Conservation (phyloP, 768 basidiomycete species). For the Lactarius sanguifluus region DNA sequence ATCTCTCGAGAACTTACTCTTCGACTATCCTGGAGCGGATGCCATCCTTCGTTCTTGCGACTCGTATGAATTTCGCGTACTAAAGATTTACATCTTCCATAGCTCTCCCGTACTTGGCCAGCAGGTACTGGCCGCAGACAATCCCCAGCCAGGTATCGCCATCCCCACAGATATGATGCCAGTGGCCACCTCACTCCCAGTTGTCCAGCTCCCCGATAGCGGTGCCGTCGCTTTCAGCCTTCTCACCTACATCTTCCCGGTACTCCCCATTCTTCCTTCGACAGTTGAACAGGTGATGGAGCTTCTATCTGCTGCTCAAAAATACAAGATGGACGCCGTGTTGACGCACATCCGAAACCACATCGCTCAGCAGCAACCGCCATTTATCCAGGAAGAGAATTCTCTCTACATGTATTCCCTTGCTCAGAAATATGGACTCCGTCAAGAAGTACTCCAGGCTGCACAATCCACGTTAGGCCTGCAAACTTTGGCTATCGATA, state of each 20-base stretch:
- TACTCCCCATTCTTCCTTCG: slow-evolving; percentile 2
- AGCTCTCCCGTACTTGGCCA: slow-evolving; percentile 43
- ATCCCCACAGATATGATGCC: background rate
- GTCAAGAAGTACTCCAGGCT: slow-evolving; percentile 10
- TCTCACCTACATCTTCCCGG: slow-evolving; percentile 13
- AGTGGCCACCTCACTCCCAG: background rate
- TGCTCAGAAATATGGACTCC: slow-evolving; percentile 9
- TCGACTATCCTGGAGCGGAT: slow-evolving; percentile 46
- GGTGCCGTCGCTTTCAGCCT: slow-evolving; percentile 7
- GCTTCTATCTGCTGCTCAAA: slow-evolving; percentile 7
- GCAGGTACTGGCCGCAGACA: slow-evolving; percentile 26
- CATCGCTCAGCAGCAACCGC: background rate
- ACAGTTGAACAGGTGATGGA: slow-evolving; percentile 7
- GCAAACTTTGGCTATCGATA: background rate
- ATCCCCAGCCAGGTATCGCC: background rate
- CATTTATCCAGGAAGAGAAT: background rate
- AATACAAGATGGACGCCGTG: slow-evolving; percentile 13
- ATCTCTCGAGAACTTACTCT: slow-evolving; percentile 29
- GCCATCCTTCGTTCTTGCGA: slow-evolving; percentile 45
- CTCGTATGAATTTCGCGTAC: slow-evolving; percentile 44
- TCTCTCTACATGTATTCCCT: slow-evolving; percentile 7
- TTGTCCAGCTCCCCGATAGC: background rate
- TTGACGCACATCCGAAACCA: slow-evolving; percentile 8
- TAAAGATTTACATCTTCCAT: slow-evolving; percentile 44
- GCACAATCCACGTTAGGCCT: slow-evolving; percentile 2